Evolutionary conservation across 306 rosid genomes (phyloP).

Genomic region (Dalbergia oliveri): DNA sequence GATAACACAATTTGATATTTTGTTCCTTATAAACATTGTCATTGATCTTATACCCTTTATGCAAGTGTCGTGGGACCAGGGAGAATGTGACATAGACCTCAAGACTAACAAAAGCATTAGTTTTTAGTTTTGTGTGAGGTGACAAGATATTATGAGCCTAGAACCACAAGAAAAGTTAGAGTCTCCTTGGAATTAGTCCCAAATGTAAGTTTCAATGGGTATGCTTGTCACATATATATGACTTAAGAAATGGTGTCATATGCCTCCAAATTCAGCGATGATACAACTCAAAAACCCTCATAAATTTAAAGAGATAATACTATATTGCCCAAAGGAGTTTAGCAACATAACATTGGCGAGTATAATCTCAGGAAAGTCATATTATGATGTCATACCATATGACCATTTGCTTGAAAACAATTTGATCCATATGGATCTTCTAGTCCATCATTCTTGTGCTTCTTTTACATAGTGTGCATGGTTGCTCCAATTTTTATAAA

Average conservation of each 20-base stretch:
- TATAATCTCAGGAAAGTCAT: neutral
- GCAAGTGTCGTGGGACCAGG: constrained; percentile 12
- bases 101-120: constrained; percentile 9
- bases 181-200: constrained; percentile 5
- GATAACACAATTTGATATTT: neutral
- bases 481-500: constrained; percentile 24
- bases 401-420: constrained; percentile 31
- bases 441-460: constrained; percentile 3
- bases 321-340: neutral
- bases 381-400: neutral
- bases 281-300: neutral
- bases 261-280: neutral
- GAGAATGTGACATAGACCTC: constrained; percentile 9
- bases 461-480: constrained; percentile 17
- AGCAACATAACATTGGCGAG: neutral
- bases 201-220: neutral
- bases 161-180: neutral
- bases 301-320: neutral
- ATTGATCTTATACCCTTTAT: neutral
- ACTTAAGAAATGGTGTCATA: neutral
- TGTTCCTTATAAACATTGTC: constrained; percentile 3
- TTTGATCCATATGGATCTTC: neutral
- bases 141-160: constrained; percentile 10
- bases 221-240: neutral
- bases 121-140: neutral